Evolutionary conservation across 2,329 filamentous ascomycete species (phyloP).

Genomic region (Coniochaeta hoffmannii): DNA sequence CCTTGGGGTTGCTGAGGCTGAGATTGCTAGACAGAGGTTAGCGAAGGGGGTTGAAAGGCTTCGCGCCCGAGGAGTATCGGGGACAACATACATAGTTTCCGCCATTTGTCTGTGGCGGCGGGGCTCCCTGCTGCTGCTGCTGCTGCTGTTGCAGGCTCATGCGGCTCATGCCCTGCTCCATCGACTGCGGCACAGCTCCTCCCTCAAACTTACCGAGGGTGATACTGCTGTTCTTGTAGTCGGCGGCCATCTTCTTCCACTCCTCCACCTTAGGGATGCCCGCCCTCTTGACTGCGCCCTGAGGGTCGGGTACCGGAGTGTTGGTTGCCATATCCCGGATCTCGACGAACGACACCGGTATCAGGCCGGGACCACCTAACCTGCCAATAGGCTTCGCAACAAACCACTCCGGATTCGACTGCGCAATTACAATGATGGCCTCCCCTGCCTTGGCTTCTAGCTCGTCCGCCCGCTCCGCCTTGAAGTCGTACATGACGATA

Average conservation of each 20-base stretch:
- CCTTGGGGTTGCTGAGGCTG: slow-evolving; percentile 23
- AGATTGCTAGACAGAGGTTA: slow-evolving; percentile 16
- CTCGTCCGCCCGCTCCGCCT: slow-evolving; percentile 91
- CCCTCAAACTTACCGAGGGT: slow-evolving; percentile 83
- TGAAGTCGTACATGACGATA: slow-evolving; percentile 94
- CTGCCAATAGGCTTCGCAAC: slow-evolving; percentile 98
- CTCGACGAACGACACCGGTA: slow-evolving; percentile 94
- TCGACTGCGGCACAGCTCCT: slow-evolving; percentile 34
- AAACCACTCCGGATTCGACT: slow-evolving; percentile 98
- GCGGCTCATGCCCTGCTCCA: slow-evolving; percentile 67
- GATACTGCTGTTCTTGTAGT: slow-evolving; percentile 99
- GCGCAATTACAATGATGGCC: slow-evolving; percentile 95
- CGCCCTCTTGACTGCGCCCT: slow-evolving; percentile 78
- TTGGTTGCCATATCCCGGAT: slow-evolving; percentile 91
- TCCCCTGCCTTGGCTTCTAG: slow-evolving; percentile 91
- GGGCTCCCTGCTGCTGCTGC: slow-evolving; percentile 1
- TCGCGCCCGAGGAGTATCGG: neutral
- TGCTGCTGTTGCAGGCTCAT: slow-evolving; percentile 60
- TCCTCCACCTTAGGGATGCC: slow-evolving; percentile 94
- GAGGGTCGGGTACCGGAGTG: slow-evolving; percentile 70
- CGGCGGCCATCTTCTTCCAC: slow-evolving; percentile 99
- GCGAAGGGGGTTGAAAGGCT: slow-evolving; percentile 13
- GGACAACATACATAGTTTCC: neutral
- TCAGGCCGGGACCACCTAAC: slow-evolving; percentile 89
- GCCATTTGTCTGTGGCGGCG: neutral